phyloP scores from a whole-genome alignment of 78 protist species.

The Goniomonas avonlea region DNA sequence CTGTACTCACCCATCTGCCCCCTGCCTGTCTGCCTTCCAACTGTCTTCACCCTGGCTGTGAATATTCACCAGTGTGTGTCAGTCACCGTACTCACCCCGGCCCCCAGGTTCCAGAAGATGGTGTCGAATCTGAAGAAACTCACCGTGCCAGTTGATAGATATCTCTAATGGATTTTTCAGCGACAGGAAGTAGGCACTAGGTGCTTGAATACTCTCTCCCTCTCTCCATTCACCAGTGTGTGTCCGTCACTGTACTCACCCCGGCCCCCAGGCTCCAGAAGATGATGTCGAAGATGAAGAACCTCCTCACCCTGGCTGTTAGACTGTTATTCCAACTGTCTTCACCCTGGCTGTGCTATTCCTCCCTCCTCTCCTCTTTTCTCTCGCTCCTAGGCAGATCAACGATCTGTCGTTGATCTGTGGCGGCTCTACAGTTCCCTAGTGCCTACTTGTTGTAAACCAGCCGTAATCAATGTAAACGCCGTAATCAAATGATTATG shows the following conservation, averaged over 20 bases:
- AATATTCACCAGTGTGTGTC: not conserved
- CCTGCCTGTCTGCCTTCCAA: not conserved
- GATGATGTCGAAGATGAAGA: not conserved
- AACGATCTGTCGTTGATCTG: too few relatives aligned
- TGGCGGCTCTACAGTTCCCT: too few relatives aligned
- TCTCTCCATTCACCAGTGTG: not conserved
- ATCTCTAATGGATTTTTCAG: too few relatives aligned
- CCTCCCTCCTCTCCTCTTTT: too few relatives aligned
- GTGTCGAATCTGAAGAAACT: not conserved
- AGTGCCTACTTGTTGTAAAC: too few relatives aligned
- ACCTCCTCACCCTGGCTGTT: not conserved
- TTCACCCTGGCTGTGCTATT: too few relatives aligned
- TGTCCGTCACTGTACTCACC: not conserved
- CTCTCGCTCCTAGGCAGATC: too few relatives aligned
- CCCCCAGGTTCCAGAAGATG: not conserved
- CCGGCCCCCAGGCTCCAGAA: not conserved
- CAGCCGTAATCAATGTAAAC: too few relatives aligned
- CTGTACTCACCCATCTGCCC: not conserved
- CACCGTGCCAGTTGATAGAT: not conserved
- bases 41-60: not conserved
- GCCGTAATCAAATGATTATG: too few relatives aligned
- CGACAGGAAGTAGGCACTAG: too few relatives aligned
- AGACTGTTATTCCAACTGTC: not conserved
- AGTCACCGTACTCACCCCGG: not conserved
- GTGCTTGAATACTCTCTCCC: not conserved